Percentiles rank a stretch among this genome's conserved stretches.
Conservation (phyloP, 441 rosid species). For the Rhodomyrtus psidioides region DNA sequence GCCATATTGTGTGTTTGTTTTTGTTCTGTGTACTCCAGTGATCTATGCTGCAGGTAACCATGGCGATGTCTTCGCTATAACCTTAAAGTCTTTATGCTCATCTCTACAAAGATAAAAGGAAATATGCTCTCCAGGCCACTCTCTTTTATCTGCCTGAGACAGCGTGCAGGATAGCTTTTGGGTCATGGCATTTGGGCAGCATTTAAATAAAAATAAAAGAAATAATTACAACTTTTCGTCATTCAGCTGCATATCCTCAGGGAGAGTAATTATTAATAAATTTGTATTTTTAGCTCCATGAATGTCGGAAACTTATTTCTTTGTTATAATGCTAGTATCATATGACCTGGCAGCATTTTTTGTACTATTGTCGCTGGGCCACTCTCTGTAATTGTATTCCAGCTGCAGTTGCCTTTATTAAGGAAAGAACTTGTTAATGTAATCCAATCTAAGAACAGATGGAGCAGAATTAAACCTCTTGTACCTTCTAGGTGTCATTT, state of each 20-base stretch:
- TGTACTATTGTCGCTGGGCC: not conserved
- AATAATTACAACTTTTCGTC: not conserved
- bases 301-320: not conserved
- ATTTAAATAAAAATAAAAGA: not conserved
- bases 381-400: not conserved
- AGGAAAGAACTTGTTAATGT: not conserved
- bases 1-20: not conserved
- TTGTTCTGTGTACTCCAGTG: not conserved
- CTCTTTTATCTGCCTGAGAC: not conserved
- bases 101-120: not conserved
- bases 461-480: not conserved
- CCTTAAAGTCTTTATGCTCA: not conserved
- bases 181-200: not conserved
- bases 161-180: not conserved
- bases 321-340: not conserved
- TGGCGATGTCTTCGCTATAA: not conserved
- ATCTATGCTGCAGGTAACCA: not conserved
- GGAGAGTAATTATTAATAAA: not conserved
- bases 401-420: not conserved
- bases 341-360: not conserved
- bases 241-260: not conserved
- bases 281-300: not conserved
- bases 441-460: not conserved
- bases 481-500: not conserved
- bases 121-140: not conserved